Base-by-base conservation (phyloP, 345 rosid species). In the Citrus mangshanensis region DNA sequence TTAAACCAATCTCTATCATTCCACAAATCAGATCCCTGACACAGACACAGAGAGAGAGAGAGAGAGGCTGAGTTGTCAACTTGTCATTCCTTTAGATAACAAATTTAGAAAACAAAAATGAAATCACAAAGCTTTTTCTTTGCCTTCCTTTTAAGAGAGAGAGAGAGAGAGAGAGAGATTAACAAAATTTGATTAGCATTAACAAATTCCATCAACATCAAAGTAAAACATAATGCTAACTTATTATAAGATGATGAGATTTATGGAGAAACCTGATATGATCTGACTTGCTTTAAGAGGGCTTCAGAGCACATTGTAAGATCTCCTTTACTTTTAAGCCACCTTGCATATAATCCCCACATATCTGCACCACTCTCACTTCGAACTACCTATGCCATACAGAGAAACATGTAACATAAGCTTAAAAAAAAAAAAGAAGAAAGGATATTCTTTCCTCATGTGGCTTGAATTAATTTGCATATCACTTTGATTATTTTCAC, bases 301-400 rank as follows among this genome's bases (percentile, higher is more conserved):
- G 97, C 97, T 86, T 95, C 98, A 65, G 91, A 84, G 88, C 97
- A 94, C 92, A 92, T 90, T 69, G 88, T 80, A 38, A 93, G 93
- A 86, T 94, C 97, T 81, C 98, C 98, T 85, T 88, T 89, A 78
- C 87, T 80, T 87, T 89, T 95, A 76, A 89, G 93, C 97, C 98
- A 95, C 71, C 97, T 87, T 61, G 95, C 99, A 84, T 89, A 93
- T 72, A 94, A 83, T 73, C 95, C 98, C 97, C 99, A 95, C 5
- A 89, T 77, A 78, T 94, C 97, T 61, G 90, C 89, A 77, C 83
- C 85, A 9, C 91, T 85, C 69, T 86, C 93, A 78, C 80, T 87
- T 80, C 81, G 83, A 70, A 87, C 87, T 76, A 94, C 91, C 99
- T 94, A 85, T 22, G 80, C 66, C 69, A 70, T 32, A 81, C 24